Evolutionary conservation across 2,329 filamentous ascomycete genomes (phyloP), one percentile per base, ranked within the genome.

Genomic region (Cordyceps fumosorosea): DNA sequence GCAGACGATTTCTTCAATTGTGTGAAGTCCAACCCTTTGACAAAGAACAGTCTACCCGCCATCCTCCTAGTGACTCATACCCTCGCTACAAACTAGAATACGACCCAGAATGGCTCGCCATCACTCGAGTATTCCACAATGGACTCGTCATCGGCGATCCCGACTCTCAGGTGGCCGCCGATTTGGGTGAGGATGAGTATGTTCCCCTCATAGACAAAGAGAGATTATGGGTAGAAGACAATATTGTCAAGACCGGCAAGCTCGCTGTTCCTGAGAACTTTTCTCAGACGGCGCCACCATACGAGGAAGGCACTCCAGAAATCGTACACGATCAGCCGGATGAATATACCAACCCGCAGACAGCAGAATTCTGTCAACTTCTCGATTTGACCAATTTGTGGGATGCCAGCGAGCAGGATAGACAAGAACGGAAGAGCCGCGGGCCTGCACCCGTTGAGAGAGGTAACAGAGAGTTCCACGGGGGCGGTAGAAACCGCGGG

Each of bases 31-130:
- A 76, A 2, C 78, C 85, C 3, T 70, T 81, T 48, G 76, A 80
- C 18, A 63, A 74, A 0, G 65, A 73, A 18, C 34, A 71, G 3
- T 56, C 66, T 16, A 55, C 65, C 1, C 50, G 61, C 3, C 58
- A 69, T 56, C 66, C 66, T 48, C 67, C 69, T 5, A 62, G 60
- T 5, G 24, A 68, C 14, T 61, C 63, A 4, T 61, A 60, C 1
- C 67, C 69, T 22, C 85, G 86, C 1, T 83, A 85, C 67, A 79
- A 77, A 12, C 80, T 97, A 0, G 78, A 86, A 54, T 98, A 99
- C 72, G 95, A 99, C 73, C 85, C 88, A 12, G 95, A 99, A 76
- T 99, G 93, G 93, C 86, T 99, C 8, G 89, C 95, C 48, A 97
- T 99, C 66, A 93, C 88, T 14, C 89, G 93, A 48, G 88, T 87